A percentile compares a stretch with the other conserved stretches of the same genome.
Evolutionary conservation across 2,329 filamentous ascomycete genomes (phyloP).

Genomic region (Epichloe typhina): DNA sequence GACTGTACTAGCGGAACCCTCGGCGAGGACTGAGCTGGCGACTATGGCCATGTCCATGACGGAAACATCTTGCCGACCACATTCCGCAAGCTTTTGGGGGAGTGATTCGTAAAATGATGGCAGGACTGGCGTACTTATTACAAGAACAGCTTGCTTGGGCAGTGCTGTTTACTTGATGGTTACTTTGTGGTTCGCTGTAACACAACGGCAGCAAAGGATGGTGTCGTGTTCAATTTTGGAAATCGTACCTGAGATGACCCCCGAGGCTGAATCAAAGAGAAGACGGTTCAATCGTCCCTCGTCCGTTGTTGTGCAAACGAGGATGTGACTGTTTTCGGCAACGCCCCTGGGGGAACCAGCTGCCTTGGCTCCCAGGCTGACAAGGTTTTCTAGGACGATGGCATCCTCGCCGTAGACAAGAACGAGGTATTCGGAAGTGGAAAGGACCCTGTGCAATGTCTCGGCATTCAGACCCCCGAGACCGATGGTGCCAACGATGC

Average conservation of each 20-base stretch:
- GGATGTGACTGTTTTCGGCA: not conserved
- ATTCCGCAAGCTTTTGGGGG: not conserved
- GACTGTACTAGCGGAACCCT: conserved; percentile 23
- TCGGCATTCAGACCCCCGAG: not conserved
- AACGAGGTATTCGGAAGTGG: not conserved
- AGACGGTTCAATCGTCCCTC: conserved; percentile 2
- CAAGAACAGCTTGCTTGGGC: not conserved
- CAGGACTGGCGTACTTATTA: conserved; percentile 4
- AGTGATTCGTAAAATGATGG: conserved; percentile 2
- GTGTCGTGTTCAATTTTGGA: too few species aligned
- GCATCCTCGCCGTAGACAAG: not conserved
- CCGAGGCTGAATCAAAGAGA: not conserved
- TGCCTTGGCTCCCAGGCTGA: not conserved
- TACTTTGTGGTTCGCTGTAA: too few species aligned
- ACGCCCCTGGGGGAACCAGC: not conserved
- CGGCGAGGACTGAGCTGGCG: not conserved
- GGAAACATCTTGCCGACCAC: not conserved
- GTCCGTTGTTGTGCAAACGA: conserved; percentile 4
- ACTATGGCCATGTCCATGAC: conserved; percentile 7
- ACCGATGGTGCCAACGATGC: conserved; percentile 3
- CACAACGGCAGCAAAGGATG: too few species aligned
- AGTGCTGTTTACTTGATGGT: not conserved
- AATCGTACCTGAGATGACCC: too few species aligned
- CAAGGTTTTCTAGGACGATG: not conserved
- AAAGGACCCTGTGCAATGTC: not conserved